Evolutionary conservation across 1,284 basidiomycete genomes (phyloP), one percentile per base, ranked within the genome.

Genomic region (Somion occarium): DNA sequence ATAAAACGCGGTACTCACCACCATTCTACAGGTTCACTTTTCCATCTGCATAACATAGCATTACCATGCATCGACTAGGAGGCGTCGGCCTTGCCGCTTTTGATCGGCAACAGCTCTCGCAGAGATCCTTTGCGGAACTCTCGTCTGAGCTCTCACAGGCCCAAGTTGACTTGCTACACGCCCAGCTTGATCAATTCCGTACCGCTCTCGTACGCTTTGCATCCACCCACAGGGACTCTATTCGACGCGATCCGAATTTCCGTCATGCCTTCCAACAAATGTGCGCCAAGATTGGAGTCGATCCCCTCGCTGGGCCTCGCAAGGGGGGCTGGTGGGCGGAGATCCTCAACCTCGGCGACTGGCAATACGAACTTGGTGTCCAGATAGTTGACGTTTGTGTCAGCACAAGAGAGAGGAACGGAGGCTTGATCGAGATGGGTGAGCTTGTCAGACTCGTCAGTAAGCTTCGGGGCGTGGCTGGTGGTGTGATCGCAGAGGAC

Each of bases 331-430:
- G 91, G 88, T 92, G 89, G 85, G 85, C 82, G 20, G 94, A 93
- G 64, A 73, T 93, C 61, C 77, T 98, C 15, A 92, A 91, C 0
- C 68, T 91, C 47, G 85, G 92, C 5, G 97, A 99, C 66, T 99
- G 93, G 92, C 89, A 94, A 62, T 92, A 93, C 66, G 95, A 97
- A 62, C 80, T 99, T 1, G 93, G 93, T 2, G 92, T 98, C 23
- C 96, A 99, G 73, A 89, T 99, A 56, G 93, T 99, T 45, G 96
- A 99, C 65, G 83, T 99, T 15, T 98, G 96, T 62, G 86, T 98
- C 26, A 88, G 83, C 64, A 96, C 92, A 7, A 74, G 95, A 41
- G 85, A 88, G 52, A 72, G 84, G 41, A 98, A 98, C 59, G 96
- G 97, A 0, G 96, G 97, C 0, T 72, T 98, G 48, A 93, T 99